Conservation (phyloP, 345 rosid genomes). For the Hibiscus mutabilis region DNA sequence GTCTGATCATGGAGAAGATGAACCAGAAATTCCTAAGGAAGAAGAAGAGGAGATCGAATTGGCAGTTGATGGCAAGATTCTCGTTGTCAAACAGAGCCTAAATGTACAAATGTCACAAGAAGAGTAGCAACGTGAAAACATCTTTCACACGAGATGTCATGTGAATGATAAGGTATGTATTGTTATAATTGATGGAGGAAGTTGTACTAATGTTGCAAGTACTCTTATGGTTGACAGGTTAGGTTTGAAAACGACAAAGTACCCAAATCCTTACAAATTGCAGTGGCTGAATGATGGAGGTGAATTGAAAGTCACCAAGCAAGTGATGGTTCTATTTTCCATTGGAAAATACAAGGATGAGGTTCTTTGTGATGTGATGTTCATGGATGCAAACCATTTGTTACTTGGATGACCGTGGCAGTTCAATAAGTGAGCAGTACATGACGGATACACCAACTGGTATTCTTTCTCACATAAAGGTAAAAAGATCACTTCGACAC, state of each 20-base stretch:
- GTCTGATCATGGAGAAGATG: too few relatives aligned
- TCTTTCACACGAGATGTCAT: background rate
- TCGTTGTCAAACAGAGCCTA: too few relatives aligned
- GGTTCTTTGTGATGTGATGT: background rate
- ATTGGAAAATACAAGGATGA: background rate
- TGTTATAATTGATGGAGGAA: background rate
- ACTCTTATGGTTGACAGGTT: background rate
- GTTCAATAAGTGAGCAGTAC: background rate
- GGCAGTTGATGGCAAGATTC: too few relatives aligned
- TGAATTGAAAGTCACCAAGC: background rate
- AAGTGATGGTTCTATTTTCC: background rate
- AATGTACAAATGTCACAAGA: too few relatives aligned
- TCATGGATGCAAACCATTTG: background rate
- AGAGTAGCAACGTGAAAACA: too few relatives aligned
- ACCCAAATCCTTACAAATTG: background rate
- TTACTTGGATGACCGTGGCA: background rate
- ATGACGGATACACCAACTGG: background rate
- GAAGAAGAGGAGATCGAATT: too few relatives aligned
- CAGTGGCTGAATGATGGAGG: background rate
- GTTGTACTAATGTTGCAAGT: background rate
- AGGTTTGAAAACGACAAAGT: background rate
- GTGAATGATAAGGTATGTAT: background rate
- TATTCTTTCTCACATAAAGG: too few relatives aligned
- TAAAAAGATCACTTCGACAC: too few relatives aligned
- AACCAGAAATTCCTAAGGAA: too few relatives aligned